A percentile compares a stretch with the other conserved stretches of the same genome.
phyloP scores from a whole-genome alignment of 2,329 filamentous ascomycete genomes.

The Cordyceps cateniannulata region DNA sequence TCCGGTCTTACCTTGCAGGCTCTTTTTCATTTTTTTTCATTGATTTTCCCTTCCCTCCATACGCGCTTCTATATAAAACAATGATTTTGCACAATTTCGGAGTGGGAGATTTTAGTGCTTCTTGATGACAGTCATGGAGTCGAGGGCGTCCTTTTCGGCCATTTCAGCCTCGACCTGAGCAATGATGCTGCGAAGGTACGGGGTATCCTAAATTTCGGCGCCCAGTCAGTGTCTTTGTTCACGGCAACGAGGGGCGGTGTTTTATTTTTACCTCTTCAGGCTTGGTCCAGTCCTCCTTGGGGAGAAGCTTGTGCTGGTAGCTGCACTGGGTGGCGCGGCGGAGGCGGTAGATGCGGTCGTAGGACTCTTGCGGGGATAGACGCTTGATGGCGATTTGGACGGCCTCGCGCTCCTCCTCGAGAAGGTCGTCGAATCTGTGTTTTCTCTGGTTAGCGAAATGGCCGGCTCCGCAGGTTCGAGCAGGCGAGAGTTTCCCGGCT shows the following conservation, averaged over 20 bases:
- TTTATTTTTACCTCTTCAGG: conserved; percentile 38
- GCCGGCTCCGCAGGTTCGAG: neutral
- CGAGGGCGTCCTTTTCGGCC: conserved; percentile 46
- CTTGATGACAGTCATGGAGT: conserved; percentile 44
- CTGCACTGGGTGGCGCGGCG: conserved; percentile 83
- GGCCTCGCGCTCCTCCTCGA: conserved; percentile 83
- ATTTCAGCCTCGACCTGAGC: conserved; percentile 42
- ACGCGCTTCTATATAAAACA: neutral
- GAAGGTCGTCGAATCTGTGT: conserved; percentile 91
- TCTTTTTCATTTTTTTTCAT: neutral
- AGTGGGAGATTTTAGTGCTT: conserved; percentile 36
- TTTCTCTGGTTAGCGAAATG: conserved; percentile 5
- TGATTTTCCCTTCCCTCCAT: neutral
- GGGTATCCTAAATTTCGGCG: conserved; percentile 35
- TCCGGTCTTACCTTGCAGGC: neutral
- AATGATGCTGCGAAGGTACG: conserved; percentile 49
- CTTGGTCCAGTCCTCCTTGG: conserved; percentile 56
- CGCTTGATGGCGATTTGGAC: conserved; percentile 87
- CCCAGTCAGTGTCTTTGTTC: neutral
- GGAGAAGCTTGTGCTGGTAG: conserved; percentile 57
- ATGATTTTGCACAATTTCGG: neutral
- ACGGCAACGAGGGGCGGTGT: neutral
- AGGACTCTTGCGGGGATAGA: conserved; percentile 80
- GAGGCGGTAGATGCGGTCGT: conserved; percentile 96
- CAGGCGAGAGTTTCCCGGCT: neutral